phyloP scores from a whole-genome alignment of 140 eudicot genomes.

The Ambrosia hybrid region DNA sequence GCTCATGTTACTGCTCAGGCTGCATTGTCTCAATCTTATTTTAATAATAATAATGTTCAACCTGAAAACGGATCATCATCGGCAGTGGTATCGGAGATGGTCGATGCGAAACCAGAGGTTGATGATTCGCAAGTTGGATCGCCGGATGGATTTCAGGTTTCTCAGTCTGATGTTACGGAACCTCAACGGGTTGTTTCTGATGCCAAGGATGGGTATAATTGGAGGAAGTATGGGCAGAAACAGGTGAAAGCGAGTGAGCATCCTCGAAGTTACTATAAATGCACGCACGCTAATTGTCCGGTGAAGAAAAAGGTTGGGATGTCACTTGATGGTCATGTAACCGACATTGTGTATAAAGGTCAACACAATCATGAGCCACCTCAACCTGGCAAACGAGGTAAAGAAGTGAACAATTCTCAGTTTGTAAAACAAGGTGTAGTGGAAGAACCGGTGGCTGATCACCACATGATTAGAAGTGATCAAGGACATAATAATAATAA shows the following conservation, averaged over 20 bases:
- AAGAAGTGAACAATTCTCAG: conserved; percentile 38
- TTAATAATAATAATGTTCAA: conserved; percentile 32
- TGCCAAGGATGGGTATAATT: conserved; percentile 75
- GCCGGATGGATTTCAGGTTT: conserved; percentile 34
- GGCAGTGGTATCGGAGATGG: conserved; percentile 15
- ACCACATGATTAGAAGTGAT: conserved; percentile 22
- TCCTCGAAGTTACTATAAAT: conserved; percentile 90
- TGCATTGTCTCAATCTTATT: conserved; percentile 67
- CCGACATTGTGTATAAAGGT: conserved; percentile 88
- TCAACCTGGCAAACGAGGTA: conserved; percentile 47
- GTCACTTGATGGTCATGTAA: conserved; percentile 69
- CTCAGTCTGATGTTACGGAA: conserved; percentile 38
- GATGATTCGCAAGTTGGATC: conserved; percentile 55
- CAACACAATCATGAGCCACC: conserved; percentile 89
- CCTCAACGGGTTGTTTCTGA: conserved; percentile 42
- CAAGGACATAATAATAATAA: conserved; percentile 13
- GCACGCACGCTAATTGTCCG: conserved; percentile 70
- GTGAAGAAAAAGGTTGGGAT: conserved; percentile 95
- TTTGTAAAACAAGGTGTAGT: conserved; percentile 22
- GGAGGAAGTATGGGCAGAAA: conserved; percentile 98
- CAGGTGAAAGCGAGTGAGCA: conserved; percentile 89
- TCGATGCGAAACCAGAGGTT: conserved; percentile 33
- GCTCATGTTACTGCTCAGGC: conserved; percentile 98
- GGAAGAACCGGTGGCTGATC: conserved; percentile 35
- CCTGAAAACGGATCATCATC: conserved; percentile 39